Base-by-base conservation (phyloP, 768 basidiomycete genomes). In the Suillus subaureus region DNA sequence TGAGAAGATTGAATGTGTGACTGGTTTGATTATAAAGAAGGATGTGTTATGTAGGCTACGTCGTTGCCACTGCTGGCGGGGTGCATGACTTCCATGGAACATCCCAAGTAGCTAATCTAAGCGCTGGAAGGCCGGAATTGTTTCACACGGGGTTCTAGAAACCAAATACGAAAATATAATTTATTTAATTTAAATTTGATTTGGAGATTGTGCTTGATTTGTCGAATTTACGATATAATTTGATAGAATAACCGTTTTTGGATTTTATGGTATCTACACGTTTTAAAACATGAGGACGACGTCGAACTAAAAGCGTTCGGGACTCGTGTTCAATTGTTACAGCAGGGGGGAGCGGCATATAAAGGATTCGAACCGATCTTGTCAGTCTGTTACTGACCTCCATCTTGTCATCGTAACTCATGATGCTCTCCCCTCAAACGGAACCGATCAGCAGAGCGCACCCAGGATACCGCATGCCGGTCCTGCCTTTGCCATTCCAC, bases 391-490 rank as follows among this genome's bases (percentile, higher is more conserved):
- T 63, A 39, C 49, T n/a, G 23, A 28, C 26, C 16, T 31, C 66
- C 61, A 68, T 62, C 65, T 73, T 71, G 69, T 71, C 71, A 66
- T 70, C 42, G 69, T 63, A 68, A 69, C 66, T 66, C 70, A 73
- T 70, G 71, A 54, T 54, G 52, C 1, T 70, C 72, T 73, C 74
- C 35, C 71, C 70, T 66, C 71, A 74, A 76, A 76, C 72, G 76
- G 71, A 77, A 77, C 73, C 77, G 78, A 79, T 79, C 79, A 79
- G 75, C 75, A 66, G 65, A 70, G 70, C 69, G 70, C 74, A 72
- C 64, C 62, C 65, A 77, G 76, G 74, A 74, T 75, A 78, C 77
- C 77, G 73, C 77, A 78, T 77, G 77, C 73, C 72, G 68, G 70
- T 73, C 73, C 74, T 74, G 71, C 67, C 77, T 76, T 76, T 73